phyloP scores from a whole-genome alignment of 208 protist genomes.

The Wallacemonas rigidus region DNA sequence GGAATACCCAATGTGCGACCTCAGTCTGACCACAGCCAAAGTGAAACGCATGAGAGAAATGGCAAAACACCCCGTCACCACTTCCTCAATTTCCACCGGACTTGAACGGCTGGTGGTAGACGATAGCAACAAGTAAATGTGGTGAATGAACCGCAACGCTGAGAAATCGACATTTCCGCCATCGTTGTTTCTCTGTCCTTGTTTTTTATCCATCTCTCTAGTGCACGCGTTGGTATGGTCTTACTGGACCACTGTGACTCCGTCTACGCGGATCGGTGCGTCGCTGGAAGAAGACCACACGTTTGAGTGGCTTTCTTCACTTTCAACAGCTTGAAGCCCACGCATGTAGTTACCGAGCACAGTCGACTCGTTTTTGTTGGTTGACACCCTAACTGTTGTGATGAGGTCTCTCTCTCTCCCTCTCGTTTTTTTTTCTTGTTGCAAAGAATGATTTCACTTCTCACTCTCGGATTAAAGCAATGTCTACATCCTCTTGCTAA shows the following conservation, averaged over 20 bases:
- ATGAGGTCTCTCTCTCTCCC: too few relatives aligned
- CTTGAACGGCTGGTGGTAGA: too few relatives aligned
- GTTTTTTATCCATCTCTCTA: not conserved
- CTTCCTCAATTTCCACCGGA: too few relatives aligned
- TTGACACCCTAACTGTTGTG: slow-evolving; percentile 18
- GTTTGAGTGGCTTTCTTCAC: not conserved
- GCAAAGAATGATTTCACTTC: not conserved
- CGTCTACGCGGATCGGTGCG: slow-evolving; percentile 17
- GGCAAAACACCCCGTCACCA: too few relatives aligned
- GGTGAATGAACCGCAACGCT: too few relatives aligned
- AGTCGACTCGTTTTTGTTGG: not conserved
- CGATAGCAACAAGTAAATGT: too few relatives aligned
- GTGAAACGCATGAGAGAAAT: not conserved
- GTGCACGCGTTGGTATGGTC: not conserved
- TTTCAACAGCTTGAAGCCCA: slow-evolving; percentile 11
- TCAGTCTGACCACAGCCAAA: not conserved
- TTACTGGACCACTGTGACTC: not conserved
- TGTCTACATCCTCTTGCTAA: too few relatives aligned
- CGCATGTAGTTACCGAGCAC: slow-evolving; percentile 11
- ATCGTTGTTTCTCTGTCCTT: not conserved
- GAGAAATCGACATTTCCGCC: not conserved
- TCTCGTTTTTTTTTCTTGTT: slow-evolving; percentile 10
- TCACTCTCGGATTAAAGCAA: too few relatives aligned
- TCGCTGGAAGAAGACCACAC: not conserved
- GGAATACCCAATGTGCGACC: slow-evolving; percentile 15